Conservation (phyloP, 495 filamentous ascomycete genomes). For the Trichoderma gamsii region DNA sequence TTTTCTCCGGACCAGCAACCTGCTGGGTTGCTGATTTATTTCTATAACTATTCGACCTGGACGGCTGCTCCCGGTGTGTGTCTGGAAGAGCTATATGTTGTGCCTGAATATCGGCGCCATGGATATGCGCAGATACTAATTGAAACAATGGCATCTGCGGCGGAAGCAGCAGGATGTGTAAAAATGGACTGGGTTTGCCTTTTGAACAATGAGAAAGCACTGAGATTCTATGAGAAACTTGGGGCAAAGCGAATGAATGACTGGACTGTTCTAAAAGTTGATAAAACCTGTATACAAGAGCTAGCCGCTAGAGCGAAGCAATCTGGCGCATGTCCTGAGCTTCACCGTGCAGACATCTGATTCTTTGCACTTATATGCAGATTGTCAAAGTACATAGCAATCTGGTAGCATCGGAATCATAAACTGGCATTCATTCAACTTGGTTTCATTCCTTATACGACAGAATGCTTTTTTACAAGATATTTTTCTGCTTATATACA, state of each 20-base stretch:
- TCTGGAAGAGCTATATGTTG: slow-evolving; percentile 18
- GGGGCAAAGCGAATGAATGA: slow-evolving; percentile 16
- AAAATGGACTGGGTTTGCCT: slow-evolving; percentile 19
- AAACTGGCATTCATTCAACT: too few relatives aligned
- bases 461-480: too few relatives aligned
- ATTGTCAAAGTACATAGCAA: too few relatives aligned
- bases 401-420: too few relatives aligned
- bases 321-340: neutral
- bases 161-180: slow-evolving; percentile 14
- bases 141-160: slow-evolving; percentile 13
- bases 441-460: too few relatives aligned
- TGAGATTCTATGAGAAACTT: slow-evolving; percentile 17
- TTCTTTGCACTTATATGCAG: too few relatives aligned
- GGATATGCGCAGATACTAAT: slow-evolving; percentile 16
- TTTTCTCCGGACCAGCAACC: neutral
- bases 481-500: too few relatives aligned
- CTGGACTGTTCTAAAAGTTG: slow-evolving; percentile 9
- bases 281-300: neutral
- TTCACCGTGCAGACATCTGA: neutral
- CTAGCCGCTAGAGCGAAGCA: neutral
- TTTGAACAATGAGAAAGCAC: slow-evolving; percentile 8
- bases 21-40: slow-evolving; percentile 14
- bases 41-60: slow-evolving; percentile 18
- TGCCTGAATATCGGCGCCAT: slow-evolving; percentile 15
- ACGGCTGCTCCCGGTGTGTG: slow-evolving; percentile 10